Percentiles rank a stretch among this genome's conserved stretches.
These are phyloP conservation scores for Alternaria infectoria DNA, from an alignment of 2,329 filamentous ascomycete species.

Conservation along the genomic window DNA sequence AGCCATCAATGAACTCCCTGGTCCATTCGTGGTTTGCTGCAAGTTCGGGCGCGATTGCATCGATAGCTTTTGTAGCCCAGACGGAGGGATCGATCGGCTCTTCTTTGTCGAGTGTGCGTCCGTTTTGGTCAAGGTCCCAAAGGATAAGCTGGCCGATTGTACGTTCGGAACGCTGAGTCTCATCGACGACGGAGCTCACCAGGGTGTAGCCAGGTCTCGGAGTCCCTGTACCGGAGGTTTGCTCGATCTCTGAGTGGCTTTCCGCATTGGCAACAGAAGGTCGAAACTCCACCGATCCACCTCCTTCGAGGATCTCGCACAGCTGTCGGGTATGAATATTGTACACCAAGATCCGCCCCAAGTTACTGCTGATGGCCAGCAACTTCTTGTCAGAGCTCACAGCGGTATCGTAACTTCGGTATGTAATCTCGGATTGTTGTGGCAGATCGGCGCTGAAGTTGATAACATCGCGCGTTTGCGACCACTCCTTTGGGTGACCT, in stretches of 20 bases:
- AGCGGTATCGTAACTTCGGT: slow-evolving; percentile 15
- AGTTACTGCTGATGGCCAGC: slow-evolving; percentile 27
- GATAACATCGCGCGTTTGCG: slow-evolving; percentile 9
- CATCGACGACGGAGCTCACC: slow-evolving; percentile 18
- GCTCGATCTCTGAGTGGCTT: neutral
- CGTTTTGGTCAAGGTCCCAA: slow-evolving; percentile 38
- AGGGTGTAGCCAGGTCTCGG: slow-evolving; percentile 28
- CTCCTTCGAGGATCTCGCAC: slow-evolving; percentile 31
- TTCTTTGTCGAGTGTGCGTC: slow-evolving; percentile 34
- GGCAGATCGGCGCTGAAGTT: slow-evolving; percentile 13
- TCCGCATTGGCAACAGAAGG: neutral
- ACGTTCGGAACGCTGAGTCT: neutral
- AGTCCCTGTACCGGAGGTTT: neutral
- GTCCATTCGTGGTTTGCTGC: slow-evolving; percentile 34
- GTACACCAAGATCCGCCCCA: slow-evolving; percentile 26
- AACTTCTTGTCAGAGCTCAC: slow-evolving; percentile 31
- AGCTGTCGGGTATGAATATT: slow-evolving; percentile 29
- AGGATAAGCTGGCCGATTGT: slow-evolving; percentile 23
- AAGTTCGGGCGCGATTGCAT: slow-evolving; percentile 34
- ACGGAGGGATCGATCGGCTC: slow-evolving; percentile 29
- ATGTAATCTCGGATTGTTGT: neutral
- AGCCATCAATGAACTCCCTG: slow-evolving; percentile 26
- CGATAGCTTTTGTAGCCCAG: slow-evolving; percentile 34
- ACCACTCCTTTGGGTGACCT: slow-evolving; percentile 26
- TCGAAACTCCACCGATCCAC: slow-evolving; percentile 23